A percentile compares a stretch with the other conserved stretches of the same genome.
Conservation (phyloP, 177 flowering plant genomes). For the Tripterygium wilfordii region DNA sequence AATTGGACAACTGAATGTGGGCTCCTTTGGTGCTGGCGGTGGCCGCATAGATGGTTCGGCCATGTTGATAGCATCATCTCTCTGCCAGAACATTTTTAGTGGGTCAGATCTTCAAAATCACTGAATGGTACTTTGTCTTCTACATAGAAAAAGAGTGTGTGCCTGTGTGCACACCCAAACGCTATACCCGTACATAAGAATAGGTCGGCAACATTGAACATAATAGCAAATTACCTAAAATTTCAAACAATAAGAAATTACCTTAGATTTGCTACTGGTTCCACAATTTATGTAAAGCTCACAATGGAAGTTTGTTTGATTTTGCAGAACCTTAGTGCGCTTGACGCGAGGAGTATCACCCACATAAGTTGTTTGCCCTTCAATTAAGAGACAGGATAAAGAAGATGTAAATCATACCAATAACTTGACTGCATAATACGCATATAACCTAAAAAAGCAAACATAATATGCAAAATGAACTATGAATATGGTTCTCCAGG, state of each 20-base stretch:
- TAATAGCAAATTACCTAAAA: too few species aligned
- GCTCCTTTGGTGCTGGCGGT: constrained; percentile 43
- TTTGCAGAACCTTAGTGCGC: constrained; percentile 44
- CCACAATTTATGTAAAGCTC: constrained; percentile 54
- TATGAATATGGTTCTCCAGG: too few species aligned
- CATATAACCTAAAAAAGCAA: too few species aligned
- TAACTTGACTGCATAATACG: too few species aligned
- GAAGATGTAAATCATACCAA: background rate
- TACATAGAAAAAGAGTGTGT: too few species aligned
- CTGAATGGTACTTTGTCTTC: too few species aligned
- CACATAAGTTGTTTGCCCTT: constrained; percentile 33
- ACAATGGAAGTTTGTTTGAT: constrained; percentile 37
- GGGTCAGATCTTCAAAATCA: background rate
- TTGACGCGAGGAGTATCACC: constrained; percentile 29
- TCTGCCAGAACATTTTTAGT: constrained; percentile 22
- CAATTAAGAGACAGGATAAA: background rate
- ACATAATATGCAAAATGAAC: too few species aligned
- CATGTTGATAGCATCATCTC: constrained; percentile 4
- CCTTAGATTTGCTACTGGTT: constrained; percentile 31
- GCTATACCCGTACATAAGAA: too few species aligned
- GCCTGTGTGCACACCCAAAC: too few species aligned
- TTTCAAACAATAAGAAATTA: constrained; percentile 19
- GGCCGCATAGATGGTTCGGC: background rate
- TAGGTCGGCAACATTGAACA: too few species aligned
- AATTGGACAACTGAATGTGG: constrained; percentile 71